Evolutionary conservation across 371 early-diverging fungal genomes (phyloP).

Genomic region (Rhizopus sp.): DNA sequence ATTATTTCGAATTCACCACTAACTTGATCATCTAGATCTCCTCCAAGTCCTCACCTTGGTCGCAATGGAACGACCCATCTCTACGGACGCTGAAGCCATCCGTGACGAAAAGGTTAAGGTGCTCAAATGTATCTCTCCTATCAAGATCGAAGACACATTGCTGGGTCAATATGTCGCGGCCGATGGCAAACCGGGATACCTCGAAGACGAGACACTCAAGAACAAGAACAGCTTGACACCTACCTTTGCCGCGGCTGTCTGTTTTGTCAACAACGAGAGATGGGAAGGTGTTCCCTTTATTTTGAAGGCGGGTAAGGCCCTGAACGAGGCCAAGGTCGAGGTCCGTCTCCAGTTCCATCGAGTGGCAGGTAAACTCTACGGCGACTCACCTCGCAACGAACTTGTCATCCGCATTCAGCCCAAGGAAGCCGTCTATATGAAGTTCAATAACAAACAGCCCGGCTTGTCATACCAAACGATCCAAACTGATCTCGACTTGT

Average conservation of each 20-base stretch:
- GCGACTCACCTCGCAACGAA: conserved; percentile 84
- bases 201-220: conserved; percentile 92
- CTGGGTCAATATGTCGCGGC: conserved; percentile 91
- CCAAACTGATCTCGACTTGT: conserved; percentile 90
- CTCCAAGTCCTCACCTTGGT: conserved; percentile 90
- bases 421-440: conserved; percentile 95
- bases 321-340: conserved; percentile 91
- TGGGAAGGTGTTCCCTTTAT: conserved; percentile 98
- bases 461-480: conserved; percentile 70
- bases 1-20: background rate
- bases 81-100: conserved; percentile 86
- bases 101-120: conserved; percentile 93
- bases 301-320: conserved; percentile 94
- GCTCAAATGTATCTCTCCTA: conserved; percentile 77
- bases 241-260: conserved; percentile 89
- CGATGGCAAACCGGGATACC: conserved; percentile 81
- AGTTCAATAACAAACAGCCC: conserved; percentile 94
- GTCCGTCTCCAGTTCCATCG: conserved; percentile 95
- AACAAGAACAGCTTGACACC: conserved; percentile 78
- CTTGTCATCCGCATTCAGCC: conserved; percentile 96
- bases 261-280: conserved; percentile 90
- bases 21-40: conserved; percentile 53
- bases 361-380: conserved; percentile 78
- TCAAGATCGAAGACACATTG: conserved; percentile 75
- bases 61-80: conserved; percentile 90